These are phyloP conservation scores for Chalciporus sphaerocephalus DNA, from an alignment of 768 basidiomycete genomes.

Conservation along the genomic window DNA sequence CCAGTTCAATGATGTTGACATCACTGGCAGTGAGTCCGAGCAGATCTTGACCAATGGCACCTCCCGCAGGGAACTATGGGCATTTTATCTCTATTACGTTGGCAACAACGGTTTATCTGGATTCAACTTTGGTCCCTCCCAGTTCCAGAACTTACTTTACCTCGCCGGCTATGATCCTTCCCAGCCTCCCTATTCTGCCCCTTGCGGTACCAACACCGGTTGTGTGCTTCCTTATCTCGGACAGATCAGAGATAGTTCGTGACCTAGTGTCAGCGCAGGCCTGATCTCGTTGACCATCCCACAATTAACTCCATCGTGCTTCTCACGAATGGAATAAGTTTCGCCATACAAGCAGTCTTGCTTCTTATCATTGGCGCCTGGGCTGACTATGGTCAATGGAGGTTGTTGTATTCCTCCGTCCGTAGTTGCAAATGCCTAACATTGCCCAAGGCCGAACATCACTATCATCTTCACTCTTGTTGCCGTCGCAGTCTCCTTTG, in stretches of 20 bases:
- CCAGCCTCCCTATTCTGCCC: constrained; percentile 47
- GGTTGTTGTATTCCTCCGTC: constrained; percentile 33
- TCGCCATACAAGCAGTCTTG: constrained; percentile 68
- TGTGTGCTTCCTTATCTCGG: constrained; percentile 70
- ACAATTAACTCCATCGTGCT: constrained; percentile 75
- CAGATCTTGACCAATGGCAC: constrained; percentile 35
- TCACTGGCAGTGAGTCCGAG: background rate
- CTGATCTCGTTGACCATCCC: background rate
- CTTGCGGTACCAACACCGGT: constrained; percentile 45
- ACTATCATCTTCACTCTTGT: constrained; percentile 69
- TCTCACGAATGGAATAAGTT: constrained; percentile 75
- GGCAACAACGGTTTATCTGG: constrained; percentile 68
- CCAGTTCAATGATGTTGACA: no score
- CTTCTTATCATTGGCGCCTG: constrained; percentile 68
- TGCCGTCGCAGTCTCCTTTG: constrained; percentile 66
- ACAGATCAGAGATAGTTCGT: constrained; percentile 52
- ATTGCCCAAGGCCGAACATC: constrained; percentile 57
- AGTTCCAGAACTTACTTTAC: constrained; percentile 70
- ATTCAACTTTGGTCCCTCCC: constrained; percentile 69
- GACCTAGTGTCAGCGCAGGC: background rate
- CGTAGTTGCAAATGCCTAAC: constrained; percentile 1
- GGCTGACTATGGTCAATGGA: constrained; percentile 82
- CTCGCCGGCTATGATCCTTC: constrained; percentile 69
- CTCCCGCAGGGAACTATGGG: constrained; percentile 49
- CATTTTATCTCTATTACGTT: constrained; percentile 58